Base-by-base conservation (phyloP, 2,329 filamentous ascomycete species). In the Tolypocladium album region DNA sequence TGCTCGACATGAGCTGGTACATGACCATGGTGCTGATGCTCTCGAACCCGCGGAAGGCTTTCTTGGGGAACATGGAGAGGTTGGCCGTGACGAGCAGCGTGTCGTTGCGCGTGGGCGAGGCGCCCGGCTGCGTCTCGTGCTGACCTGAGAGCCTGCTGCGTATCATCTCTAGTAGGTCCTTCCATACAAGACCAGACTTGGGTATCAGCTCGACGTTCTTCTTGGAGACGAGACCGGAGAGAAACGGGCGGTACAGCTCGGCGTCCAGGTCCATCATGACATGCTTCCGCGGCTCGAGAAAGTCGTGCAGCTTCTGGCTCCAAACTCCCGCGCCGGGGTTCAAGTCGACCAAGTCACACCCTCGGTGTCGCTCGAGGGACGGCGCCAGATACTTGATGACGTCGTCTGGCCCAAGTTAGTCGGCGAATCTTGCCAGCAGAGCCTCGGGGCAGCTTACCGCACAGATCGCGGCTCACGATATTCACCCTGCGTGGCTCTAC, bases 331-430 rank as follows among this genome's bases (percentile, higher is more conserved):
- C 76, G 17, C 92, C 92, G 0, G 93, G 93, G 71, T 92, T 90
- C 60, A 96, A 77, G 69, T 97, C 93, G 67, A 99, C 78, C 53
- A 97, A 81, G 67, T 96, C 92, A 74, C 92, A 92, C 59, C 90
- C 89, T 57, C 79, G 76, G 71, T 94, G 87, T 53, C 84, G 82
- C 40, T 84, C 76, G 22, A 97, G 80, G 3, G 85, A 85, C 1
- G 82, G 81, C 2, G 82, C 84, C n/a, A 95, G 75, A 62, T 89
- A 89, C 8, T 83, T 70, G 55, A 96, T 67, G 17, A 89, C 76
- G 66, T 93, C 86, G 68, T 91, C 88, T 86, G 17, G 53, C 8
- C 9, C 12, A 7, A 58, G 53, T 59, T 12, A 61, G 60, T 55
- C 12, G 34, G 22, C 20, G 17, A 43, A 6, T 52, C 56, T 24